These are phyloP conservation scores for Chiua sp. DNA, from an alignment of 1,284 basidiomycete species.

Conservation along the genomic window DNA sequence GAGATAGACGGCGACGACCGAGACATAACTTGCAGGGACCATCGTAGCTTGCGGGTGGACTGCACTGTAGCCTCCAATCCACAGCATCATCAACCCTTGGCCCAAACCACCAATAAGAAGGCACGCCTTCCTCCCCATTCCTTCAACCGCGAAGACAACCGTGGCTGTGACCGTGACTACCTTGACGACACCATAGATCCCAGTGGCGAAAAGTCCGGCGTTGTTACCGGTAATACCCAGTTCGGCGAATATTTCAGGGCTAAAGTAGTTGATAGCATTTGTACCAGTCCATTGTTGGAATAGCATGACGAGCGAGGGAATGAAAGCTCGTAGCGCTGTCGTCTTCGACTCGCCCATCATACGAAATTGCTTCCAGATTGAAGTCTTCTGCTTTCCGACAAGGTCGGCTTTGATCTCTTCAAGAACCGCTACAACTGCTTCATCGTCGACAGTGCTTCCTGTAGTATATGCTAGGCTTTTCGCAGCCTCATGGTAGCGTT, in stretches of 20 bases:
- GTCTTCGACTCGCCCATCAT: constrained; percentile 51
- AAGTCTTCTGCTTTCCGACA: constrained; percentile 45
- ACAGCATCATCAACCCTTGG: constrained; percentile 54
- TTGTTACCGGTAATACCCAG: constrained; percentile 59
- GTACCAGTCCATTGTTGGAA: constrained; percentile 67
- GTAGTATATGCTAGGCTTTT: constrained; percentile 51
- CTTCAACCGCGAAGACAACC: constrained; percentile 50
- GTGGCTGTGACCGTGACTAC: constrained; percentile 47
- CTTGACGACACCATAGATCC: constrained; percentile 67
- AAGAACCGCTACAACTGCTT: constrained; percentile 46
- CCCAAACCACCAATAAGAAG: constrained; percentile 51
- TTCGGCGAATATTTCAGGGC: constrained; percentile 53
- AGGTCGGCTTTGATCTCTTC: constrained; percentile 60
- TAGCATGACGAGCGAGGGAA: constrained; percentile 59
- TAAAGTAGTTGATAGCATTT: constrained; percentile 65
- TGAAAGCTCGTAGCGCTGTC: constrained; percentile 53
- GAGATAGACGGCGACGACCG: constrained; percentile 53
- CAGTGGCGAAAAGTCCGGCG: constrained; percentile 61
- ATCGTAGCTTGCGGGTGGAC: constrained; percentile 41
- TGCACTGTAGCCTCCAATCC: constrained; percentile 52
- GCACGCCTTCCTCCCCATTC: constrained; percentile 50
- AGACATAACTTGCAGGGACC: constrained; percentile 53
- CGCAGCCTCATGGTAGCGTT: constrained; percentile 55
- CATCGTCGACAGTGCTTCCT: constrained; percentile 46
- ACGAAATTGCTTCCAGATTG: constrained; percentile 43